phyloP scores from a whole-genome alignment of 257 asterid genomes.

The Solanum dulcamara region DNA sequence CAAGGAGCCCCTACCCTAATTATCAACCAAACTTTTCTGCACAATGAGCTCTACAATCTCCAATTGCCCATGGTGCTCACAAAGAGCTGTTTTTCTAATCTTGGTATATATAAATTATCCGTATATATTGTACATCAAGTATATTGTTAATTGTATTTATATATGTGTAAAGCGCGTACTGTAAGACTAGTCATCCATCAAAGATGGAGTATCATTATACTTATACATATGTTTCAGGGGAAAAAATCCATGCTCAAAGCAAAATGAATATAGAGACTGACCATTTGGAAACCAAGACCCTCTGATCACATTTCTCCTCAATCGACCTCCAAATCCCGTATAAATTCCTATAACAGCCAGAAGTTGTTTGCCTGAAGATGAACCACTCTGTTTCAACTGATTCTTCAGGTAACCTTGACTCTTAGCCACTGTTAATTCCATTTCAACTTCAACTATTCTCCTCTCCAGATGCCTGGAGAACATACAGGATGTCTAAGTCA shows the following conservation, averaged over 20 bases:
- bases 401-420: slow-evolving; percentile 86
- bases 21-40: neutral
- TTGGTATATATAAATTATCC: neutral
- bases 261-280: slow-evolving; percentile 10
- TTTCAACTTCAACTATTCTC: slow-evolving; percentile 76
- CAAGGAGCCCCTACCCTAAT: neutral
- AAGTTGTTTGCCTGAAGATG: slow-evolving; percentile 45
- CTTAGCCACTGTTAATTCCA: slow-evolving; percentile 84
- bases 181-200: neutral
- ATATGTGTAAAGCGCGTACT: neutral
- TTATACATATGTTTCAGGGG: neutral
- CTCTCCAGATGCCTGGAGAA: slow-evolving; percentile 56
- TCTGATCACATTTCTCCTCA: slow-evolving; percentile 61
- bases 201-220: neutral
- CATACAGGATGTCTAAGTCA: neutral
- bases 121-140: neutral
- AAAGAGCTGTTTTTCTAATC: neutral
- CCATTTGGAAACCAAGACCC: slow-evolving; percentile 85
- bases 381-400: slow-evolving; percentile 40
- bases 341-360: slow-evolving; percentile 84
- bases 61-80: neutral
- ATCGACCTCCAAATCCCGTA: slow-evolving; percentile 75
- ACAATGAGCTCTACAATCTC: neutral
- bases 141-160: neutral
- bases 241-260: neutral